Evolutionary conservation across 2,329 filamentous ascomycete species (phyloP).

Genomic region (Talaromyces islandicus): DNA sequence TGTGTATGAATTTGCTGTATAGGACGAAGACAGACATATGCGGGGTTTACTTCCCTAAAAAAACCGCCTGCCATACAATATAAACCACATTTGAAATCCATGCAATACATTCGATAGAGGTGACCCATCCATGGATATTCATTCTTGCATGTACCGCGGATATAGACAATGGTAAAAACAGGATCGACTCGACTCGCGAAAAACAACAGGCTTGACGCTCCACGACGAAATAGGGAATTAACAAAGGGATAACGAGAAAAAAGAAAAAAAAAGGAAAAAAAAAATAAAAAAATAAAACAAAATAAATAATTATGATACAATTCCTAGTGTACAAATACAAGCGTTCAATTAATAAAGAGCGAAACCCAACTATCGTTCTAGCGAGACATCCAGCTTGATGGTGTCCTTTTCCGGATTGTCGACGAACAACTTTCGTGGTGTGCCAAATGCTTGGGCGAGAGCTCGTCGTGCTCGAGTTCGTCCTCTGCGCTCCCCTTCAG

Average conservation of each 20-base stretch:
- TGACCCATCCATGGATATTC: too few relatives aligned
- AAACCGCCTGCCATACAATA: too few relatives aligned
- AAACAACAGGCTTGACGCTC: background rate
- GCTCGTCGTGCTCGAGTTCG: background rate
- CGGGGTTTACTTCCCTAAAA: too few relatives aligned
- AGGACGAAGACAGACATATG: too few relatives aligned
- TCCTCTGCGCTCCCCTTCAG: background rate
- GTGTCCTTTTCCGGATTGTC: background rate
- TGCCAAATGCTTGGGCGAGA: background rate
- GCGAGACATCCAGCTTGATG: background rate
- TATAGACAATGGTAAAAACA: background rate
- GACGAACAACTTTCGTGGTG: background rate
- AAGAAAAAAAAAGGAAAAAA: background rate
- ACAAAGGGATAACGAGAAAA: too few relatives aligned
- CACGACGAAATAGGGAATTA: background rate
- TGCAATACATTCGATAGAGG: too few relatives aligned
- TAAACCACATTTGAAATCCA: too few relatives aligned
- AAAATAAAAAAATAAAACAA: background rate
- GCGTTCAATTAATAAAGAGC: background rate
- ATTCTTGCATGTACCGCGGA: too few relatives aligned
- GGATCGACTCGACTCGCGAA: background rate
- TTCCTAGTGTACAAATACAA: background rate
- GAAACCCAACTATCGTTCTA: background rate
- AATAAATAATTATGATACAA: background rate
- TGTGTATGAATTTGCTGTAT: too few relatives aligned